Percentiles rank a stretch among this genome's conserved stretches.
Conservation (phyloP, 306 rosid species). For the Lagenaria siceraria region DNA sequence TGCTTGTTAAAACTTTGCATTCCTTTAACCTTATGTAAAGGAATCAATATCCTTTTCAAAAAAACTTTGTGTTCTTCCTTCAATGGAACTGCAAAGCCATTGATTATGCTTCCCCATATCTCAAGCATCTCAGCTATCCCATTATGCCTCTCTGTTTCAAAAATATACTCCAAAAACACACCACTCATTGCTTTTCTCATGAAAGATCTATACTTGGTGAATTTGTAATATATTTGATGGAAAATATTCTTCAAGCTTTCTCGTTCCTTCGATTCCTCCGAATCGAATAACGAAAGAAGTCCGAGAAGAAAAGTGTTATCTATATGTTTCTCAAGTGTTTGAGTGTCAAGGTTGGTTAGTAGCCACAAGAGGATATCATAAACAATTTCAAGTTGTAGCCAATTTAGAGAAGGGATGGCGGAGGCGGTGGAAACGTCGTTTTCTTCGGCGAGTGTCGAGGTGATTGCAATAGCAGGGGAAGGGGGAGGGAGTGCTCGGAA, state of each 20-base stretch:
- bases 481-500: slow-evolving; percentile 79
- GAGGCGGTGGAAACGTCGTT: slow-evolving; percentile 27
- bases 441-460: slow-evolving; percentile 36
- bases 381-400: slow-evolving; percentile 62
- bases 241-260: slow-evolving; percentile 57
- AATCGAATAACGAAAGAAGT: slow-evolving; percentile 49
- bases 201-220: slow-evolving; percentile 32
- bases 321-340: slow-evolving; percentile 22
- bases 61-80: slow-evolving; percentile 87
- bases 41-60: slow-evolving; percentile 70
- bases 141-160: slow-evolving; percentile 49
- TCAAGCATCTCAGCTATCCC: slow-evolving; percentile 80
- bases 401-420: slow-evolving; percentile 25
- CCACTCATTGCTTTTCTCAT: slow-evolving; percentile 76
- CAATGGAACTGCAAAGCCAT: slow-evolving; percentile 72
- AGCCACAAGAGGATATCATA: slow-evolving; percentile 52
- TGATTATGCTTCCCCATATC: slow-evolving; percentile 82
- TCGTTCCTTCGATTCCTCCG: slow-evolving; percentile 70
- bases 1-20: slow-evolving; percentile 58
- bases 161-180: slow-evolving; percentile 46
- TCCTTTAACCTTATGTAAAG: slow-evolving; percentile 65
- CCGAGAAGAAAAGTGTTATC: slow-evolving; percentile 37
- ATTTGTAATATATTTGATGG: slow-evolving; percentile 53
- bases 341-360: slow-evolving; percentile 25
- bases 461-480: slow-evolving; percentile 6